A percentile compares a stretch with the other conserved stretches of the same genome.
These are phyloP conservation scores for Hebeloma cylindrosporum DNA, from an alignment of 768 basidiomycete genomes.

Conservation along the genomic window DNA sequence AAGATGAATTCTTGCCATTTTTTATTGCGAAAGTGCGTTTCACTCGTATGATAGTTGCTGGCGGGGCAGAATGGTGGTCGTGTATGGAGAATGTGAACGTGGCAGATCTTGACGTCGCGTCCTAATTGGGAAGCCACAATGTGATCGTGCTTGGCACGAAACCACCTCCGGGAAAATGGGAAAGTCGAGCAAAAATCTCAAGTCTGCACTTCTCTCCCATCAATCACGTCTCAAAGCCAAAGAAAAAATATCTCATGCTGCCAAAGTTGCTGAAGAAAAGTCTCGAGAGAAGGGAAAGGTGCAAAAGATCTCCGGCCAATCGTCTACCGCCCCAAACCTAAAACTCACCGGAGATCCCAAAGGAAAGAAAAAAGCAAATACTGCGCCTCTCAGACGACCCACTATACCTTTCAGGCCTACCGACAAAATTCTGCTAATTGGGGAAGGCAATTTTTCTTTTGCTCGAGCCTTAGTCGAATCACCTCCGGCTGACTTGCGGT, in stretches of 20 bases:
- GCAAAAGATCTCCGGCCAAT: too few relatives aligned
- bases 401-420: conserved; percentile 66
- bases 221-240: conserved; percentile 66
- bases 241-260: conserved; percentile 51
- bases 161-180: too few relatives aligned
- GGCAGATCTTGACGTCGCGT: conserved; percentile 17
- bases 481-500: conserved; percentile 46
- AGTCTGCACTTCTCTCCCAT: conserved; percentile 67
- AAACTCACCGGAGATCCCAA: conserved; percentile 14
- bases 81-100: conserved; percentile 23
- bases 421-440: conserved; percentile 75
- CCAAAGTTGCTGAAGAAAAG: conserved; percentile 52
- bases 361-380: conserved; percentile 38
- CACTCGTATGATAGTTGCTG: conserved; percentile 16
- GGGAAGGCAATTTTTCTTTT: conserved; percentile 96
- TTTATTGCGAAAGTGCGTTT: conserved; percentile 10
- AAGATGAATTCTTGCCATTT: conserved; percentile 27
- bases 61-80: conserved; percentile 9
- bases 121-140: conserved; percentile 14
- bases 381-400: conserved; percentile 29
- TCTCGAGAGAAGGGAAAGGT: conserved; percentile 35
- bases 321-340: conserved; percentile 5
- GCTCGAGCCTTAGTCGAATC: conserved; percentile 65
- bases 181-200: conserved; percentile 57
- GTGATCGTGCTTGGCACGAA: too few relatives aligned